Conservation (phyloP, 139 green algal species). For the Micractinium conductrix region DNA sequence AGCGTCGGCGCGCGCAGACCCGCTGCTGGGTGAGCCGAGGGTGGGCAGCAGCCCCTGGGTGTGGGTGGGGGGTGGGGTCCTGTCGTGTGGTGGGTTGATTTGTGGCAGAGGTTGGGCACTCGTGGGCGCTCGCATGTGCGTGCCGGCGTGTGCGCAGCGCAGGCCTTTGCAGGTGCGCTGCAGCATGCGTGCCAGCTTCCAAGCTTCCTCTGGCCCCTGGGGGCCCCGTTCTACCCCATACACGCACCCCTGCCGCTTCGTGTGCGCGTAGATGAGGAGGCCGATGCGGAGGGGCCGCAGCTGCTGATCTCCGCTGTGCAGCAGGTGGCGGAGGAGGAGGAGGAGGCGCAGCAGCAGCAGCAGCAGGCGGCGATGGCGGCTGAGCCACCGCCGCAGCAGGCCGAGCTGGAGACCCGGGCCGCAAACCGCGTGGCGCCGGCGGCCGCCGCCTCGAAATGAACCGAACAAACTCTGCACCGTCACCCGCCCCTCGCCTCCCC, state of each 20-base stretch:
- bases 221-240: too few relatives aligned
- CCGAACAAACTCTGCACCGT: too few relatives aligned
- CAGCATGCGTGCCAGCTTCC: too few relatives aligned
- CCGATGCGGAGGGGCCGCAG: not conserved
- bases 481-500: too few relatives aligned
- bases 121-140: not conserved
- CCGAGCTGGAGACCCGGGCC: too few relatives aligned
- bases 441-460: too few relatives aligned
- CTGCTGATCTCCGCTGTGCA: constrained; percentile 13
- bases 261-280: constrained; percentile 22
- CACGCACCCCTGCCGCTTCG: too few relatives aligned
- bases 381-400: too few relatives aligned
- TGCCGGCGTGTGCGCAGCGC: too few relatives aligned
- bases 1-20: not conserved
- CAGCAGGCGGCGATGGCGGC: not conserved
- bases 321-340: not conserved
- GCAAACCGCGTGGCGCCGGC: too few relatives aligned
- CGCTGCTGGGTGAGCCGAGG: not conserved
- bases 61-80: not conserved
- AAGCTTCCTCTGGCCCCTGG: too few relatives aligned
- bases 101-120: not conserved
- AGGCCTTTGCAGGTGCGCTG: not conserved
- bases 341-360: not conserved
- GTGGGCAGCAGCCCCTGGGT: not conserved
- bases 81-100: not conserved